These are phyloP conservation scores for Huntiella abstrusa DNA, from an alignment of 2,329 filamentous ascomycete genomes.

Conservation along the genomic window DNA sequence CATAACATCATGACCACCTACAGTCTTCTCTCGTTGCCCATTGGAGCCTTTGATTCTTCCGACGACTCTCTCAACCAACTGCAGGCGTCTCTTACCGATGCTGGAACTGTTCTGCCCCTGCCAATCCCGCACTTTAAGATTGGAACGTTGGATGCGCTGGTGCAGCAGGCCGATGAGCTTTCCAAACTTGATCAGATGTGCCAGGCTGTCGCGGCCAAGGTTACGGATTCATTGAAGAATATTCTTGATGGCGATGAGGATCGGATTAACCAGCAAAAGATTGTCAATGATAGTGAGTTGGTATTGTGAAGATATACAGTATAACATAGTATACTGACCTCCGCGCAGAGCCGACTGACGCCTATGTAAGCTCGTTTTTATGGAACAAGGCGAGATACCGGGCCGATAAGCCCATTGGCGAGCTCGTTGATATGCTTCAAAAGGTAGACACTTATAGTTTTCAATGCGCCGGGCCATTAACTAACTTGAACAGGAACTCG, in stretches of 20 bases:
- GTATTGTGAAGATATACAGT: not conserved
- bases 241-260: constrained; percentile 72
- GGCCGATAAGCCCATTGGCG: constrained; percentile 71
- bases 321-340: not conserved
- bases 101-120: constrained; percentile 60
- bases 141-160: constrained; percentile 81
- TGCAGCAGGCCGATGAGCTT: constrained; percentile 91
- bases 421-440: constrained; percentile 72
- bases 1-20: constrained; percentile 34
- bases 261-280: constrained; percentile 71
- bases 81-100: constrained; percentile 52
- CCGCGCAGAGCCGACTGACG: constrained; percentile 68
- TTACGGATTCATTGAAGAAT: constrained; percentile 65
- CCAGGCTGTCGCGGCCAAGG: constrained; percentile 68
- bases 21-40: constrained; percentile 75
- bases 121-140: constrained; percentile 91
- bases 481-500: constrained; percentile 45
- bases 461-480: not conserved
- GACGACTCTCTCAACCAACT: constrained; percentile 68
- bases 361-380: constrained; percentile 71
- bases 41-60: constrained; percentile 64
- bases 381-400: constrained; percentile 99
- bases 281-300: constrained; percentile 73
- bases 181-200: constrained; percentile 69
- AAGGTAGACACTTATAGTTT: constrained; percentile 36